Evolutionary conservation across 495 filamentous ascomycete species (phyloP).

Genomic region (Xylaria palmicola): DNA sequence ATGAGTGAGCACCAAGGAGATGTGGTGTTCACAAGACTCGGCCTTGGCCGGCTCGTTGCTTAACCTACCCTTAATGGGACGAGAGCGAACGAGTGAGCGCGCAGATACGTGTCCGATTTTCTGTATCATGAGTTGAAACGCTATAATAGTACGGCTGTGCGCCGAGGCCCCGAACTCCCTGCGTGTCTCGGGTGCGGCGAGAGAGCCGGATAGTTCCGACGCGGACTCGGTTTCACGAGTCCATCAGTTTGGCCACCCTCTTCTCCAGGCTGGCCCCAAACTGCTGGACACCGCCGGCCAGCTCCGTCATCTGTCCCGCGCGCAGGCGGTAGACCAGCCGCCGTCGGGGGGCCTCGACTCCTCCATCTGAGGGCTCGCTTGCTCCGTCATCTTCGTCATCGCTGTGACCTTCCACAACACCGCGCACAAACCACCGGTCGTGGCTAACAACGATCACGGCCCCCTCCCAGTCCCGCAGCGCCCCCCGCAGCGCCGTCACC

Average conservation of each 20-base stretch:
- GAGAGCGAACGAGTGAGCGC: not conserved
- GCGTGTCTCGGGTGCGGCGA: not conserved
- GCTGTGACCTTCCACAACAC: constrained; percentile 64
- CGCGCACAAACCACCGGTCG: constrained; percentile 71
- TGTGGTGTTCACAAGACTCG: not conserved
- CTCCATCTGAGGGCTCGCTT: constrained; percentile 45
- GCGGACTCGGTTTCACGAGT: constrained; percentile 5
- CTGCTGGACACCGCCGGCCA: constrained; percentile 58
- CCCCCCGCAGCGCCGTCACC: constrained; percentile 64
- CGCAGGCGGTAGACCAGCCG: constrained; percentile 61
- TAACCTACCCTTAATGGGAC: not conserved
- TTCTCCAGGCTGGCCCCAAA: constrained; percentile 66
- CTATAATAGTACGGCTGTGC: too few relatives aligned
- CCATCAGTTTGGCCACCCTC: constrained; percentile 50
- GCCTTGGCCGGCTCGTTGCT: not conserved
- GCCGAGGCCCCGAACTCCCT: too few relatives aligned
- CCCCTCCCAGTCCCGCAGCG: constrained; percentile 64
- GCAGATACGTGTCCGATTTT: not conserved
- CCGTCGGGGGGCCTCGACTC: constrained; percentile 40
- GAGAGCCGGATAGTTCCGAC: not conserved
- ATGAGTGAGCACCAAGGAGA: not conserved
- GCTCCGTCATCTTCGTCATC: constrained; percentile 53
- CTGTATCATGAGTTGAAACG: not conserved
- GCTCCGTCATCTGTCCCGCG: constrained; percentile 53
- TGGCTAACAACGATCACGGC: constrained; percentile 73